These are phyloP conservation scores for Cladosporium oxysporum DNA, from an alignment of 2,329 filamentous ascomycete species.

Conservation along the genomic window DNA sequence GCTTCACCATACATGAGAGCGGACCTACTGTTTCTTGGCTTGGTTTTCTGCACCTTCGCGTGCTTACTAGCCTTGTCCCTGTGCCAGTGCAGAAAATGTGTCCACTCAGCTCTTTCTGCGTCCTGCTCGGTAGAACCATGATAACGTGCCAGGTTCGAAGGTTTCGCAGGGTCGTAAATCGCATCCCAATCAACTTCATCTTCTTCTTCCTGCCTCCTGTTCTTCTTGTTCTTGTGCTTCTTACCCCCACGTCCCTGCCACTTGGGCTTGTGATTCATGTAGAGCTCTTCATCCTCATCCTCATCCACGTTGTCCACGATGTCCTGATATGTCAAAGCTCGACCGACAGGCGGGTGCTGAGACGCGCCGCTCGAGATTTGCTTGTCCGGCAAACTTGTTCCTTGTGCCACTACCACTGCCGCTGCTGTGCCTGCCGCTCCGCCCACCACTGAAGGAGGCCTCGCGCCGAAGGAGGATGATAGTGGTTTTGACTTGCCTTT, in stretches of 20 bases:
- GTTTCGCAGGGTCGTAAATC: slow-evolving; percentile 80
- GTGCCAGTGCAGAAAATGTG: slow-evolving; percentile 71
- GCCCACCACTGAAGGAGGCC: slow-evolving; percentile 27
- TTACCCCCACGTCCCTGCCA: slow-evolving; percentile 70
- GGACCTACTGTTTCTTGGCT: slow-evolving; percentile 16
- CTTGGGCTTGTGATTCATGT: slow-evolving; percentile 56
- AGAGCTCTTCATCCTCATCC: slow-evolving; percentile 72
- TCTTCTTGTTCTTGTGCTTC: slow-evolving; percentile 67
- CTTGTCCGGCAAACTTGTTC: slow-evolving; percentile 14
- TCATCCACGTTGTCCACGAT: slow-evolving; percentile 56
- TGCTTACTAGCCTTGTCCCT: slow-evolving; percentile 1
- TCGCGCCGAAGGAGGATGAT: slow-evolving; percentile 25
- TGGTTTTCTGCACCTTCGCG: neutral
- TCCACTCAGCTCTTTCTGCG: slow-evolving; percentile 81
- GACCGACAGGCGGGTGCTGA: slow-evolving; percentile 9
- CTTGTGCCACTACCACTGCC: slow-evolving; percentile 49
- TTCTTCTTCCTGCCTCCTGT: slow-evolving; percentile 60
- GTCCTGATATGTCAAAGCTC: slow-evolving; percentile 21
- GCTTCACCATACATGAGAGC: neutral
- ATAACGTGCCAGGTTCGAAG: slow-evolving; percentile 84
- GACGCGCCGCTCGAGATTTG: slow-evolving; percentile 1
- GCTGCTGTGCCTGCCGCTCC: slow-evolving; percentile 25
- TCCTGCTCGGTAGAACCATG: slow-evolving; percentile 81
- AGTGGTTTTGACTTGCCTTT: slow-evolving; percentile 63
- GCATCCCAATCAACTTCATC: slow-evolving; percentile 77